Evolutionary conservation across 768 basidiomycete genomes (phyloP).

Genomic region (Calocybe indica): DNA sequence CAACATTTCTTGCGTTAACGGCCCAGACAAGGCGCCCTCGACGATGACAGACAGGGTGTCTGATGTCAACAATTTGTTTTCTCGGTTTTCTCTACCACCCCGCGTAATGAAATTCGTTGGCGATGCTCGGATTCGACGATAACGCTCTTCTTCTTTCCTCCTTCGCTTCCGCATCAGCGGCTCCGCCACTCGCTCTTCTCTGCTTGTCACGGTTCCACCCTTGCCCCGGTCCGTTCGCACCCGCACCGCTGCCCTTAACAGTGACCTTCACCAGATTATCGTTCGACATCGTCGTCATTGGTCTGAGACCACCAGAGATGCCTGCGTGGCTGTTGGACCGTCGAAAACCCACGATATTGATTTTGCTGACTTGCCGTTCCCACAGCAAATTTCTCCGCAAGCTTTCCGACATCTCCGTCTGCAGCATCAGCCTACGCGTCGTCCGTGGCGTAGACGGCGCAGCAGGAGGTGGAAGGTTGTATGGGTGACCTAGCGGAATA

Average conservation of each 20-base stretch:
- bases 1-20: no score
- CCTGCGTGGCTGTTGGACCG: slow-evolving; percentile 15
- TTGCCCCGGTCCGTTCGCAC: neutral
- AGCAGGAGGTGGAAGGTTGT: slow-evolving; percentile 62
- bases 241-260: slow-evolving; percentile 22
- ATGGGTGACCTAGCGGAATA: slow-evolving; percentile 59
- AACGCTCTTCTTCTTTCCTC: slow-evolving; percentile 41
- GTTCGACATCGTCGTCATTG: slow-evolving; percentile 25
- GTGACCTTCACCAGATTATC: slow-evolving; percentile 37
- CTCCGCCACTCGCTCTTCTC: slow-evolving; percentile 8
- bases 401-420: slow-evolving; percentile 81
- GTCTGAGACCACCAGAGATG: slow-evolving; percentile 16
- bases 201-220: slow-evolving; percentile 1
- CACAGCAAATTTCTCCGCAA: slow-evolving; percentile 76
- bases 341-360: slow-evolving; percentile 34
- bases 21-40: no score
- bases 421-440: slow-evolving; percentile 77
- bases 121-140: slow-evolving; percentile 62
- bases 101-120: slow-evolving; percentile 57
- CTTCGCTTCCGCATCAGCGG: slow-evolving; percentile 15
- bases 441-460: slow-evolving; percentile 80
- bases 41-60: neutral
- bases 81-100: slow-evolving; percentile 44
- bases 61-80: neutral
- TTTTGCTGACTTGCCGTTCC: slow-evolving; percentile 65